These are phyloP conservation scores for Thyridium curvatum DNA, from an alignment of 2,329 filamentous ascomycete species.

Conservation along the genomic window DNA sequence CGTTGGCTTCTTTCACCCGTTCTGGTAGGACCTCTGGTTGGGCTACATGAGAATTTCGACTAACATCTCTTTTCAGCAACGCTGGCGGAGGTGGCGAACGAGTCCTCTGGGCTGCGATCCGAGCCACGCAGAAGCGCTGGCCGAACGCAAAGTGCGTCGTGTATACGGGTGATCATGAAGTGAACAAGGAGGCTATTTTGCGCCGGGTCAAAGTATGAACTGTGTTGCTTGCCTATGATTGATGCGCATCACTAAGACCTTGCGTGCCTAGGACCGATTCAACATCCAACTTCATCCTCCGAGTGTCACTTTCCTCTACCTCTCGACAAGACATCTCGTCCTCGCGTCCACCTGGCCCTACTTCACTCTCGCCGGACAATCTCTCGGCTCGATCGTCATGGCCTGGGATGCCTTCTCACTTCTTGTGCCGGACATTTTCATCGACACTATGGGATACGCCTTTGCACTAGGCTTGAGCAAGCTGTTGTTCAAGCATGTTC, in stretches of 20 bases:
- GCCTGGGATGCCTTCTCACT: slow-evolving; percentile 92
- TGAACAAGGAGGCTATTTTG: slow-evolving; percentile 73
- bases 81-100: slow-evolving; percentile 93
- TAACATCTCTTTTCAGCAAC: slow-evolving; percentile 54
- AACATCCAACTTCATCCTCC: slow-evolving; percentile 84
- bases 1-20: slow-evolving; percentile 95
- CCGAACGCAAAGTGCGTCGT: slow-evolving; percentile 85
- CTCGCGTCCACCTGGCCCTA: slow-evolving; percentile 82
- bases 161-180: slow-evolving; percentile 92
- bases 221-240: slow-evolving; percentile 43
- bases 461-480: slow-evolving; percentile 81
- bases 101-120: slow-evolving; percentile 92
- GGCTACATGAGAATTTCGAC: too few relatives aligned
- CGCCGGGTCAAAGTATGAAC: slow-evolving; percentile 61
- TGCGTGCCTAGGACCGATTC: slow-evolving; percentile 63
- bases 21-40: slow-evolving; percentile 57
- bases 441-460: slow-evolving; percentile 98
- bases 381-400: slow-evolving; percentile 77
- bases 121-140: slow-evolving; percentile 83
- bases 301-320: slow-evolving; percentile 81
- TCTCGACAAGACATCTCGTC: slow-evolving; percentile 81
- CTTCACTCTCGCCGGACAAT: slow-evolving; percentile 93
- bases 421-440: slow-evolving; percentile 84
- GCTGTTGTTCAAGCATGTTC: slow-evolving; percentile 70
- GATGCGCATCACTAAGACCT: slow-evolving; percentile 41